Base-by-base conservation (phyloP, 371 early-diverging fungal species). In the Coemansia sp. region DNA sequence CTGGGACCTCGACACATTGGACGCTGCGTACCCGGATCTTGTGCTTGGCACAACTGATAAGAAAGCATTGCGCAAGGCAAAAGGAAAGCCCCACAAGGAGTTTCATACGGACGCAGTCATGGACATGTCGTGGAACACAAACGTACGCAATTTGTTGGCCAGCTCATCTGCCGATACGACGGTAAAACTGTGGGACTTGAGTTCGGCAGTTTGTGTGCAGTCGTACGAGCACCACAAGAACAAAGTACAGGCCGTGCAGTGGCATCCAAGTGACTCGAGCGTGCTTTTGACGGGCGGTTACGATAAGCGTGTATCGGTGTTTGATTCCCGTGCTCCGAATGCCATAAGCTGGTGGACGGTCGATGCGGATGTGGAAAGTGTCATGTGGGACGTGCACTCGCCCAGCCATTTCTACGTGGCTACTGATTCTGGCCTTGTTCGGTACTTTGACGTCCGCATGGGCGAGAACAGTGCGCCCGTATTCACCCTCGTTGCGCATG, bases 161-260 rank as follows among this genome's bases (percentile, higher is more conserved):
- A 90, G 93, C 31, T 92, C 94, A 11, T 97, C 96, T 4, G 95
- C 97, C 14, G 98, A 97, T 73, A 88, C 88, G 3, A 96, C 95
- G n/a, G 90, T 97, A 39, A 97, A 97, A 79, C 85, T 97, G 39
- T 97, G 98, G 98, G 97, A 98, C 77, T 81, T 97, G 71, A 83
- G 79, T 34, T 84, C 85, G 5, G 84, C 83, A 21, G 83, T 82
- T 63, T 90, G 88, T 63, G 87, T 85, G 18, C 88, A 88, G 48
- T 89, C 90, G 14, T 95, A 90, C 78, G 76, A 62, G 39, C 93
- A 93, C 78, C 98, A 98, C 77, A 86, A 74, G 16, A 90, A 91
- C 78, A 95, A 95, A 75, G 92, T 91, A 5, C 94, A 94, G 70
- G 84, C 91, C 11, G 90, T 95, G 5, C 84, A 88, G 58, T 97